These are phyloP conservation scores for Castanea sativa DNA, from an alignment of 306 rosid genomes.

Conservation along the genomic window DNA sequence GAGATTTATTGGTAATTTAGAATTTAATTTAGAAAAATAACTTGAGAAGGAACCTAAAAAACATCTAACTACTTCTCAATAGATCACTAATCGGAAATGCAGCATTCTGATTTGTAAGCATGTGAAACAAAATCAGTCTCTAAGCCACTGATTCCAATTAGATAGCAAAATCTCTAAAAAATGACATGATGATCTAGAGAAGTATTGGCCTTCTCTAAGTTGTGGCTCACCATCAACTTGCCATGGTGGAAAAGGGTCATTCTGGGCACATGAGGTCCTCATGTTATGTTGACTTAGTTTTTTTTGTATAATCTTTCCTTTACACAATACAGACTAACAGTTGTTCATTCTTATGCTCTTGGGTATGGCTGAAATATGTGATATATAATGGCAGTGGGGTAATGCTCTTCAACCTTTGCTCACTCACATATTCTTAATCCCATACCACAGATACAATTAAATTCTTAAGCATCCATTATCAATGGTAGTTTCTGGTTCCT, in stretches of 20 bases:
- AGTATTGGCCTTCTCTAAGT: slow-evolving; percentile 90
- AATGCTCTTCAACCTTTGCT: slow-evolving; percentile 47
- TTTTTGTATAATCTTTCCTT: slow-evolving; percentile 11
- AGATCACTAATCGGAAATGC: no score
- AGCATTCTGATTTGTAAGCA: no score
- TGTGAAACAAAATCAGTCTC: no score
- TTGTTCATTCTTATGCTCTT: slow-evolving; percentile 28
- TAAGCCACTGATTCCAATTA: no score
- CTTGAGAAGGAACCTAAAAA: no score
- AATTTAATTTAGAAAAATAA: no score
- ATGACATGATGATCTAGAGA: slow-evolving; percentile 37
- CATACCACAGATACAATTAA: background rate
- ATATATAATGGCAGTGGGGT: slow-evolving; percentile 82
- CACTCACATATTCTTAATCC: background rate
- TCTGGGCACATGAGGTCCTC: slow-evolving; percentile 98
- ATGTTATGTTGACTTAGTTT: slow-evolving; percentile 24
- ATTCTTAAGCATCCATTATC: background rate
- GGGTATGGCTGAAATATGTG: slow-evolving; percentile 31
- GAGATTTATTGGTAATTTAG: no score
- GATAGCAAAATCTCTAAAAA: no score
- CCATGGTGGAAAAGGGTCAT: slow-evolving; percentile 69
- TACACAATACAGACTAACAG: slow-evolving; percentile 35
- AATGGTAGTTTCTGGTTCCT: no score
- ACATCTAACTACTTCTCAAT: no score
- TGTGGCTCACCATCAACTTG: slow-evolving; percentile 64